Conservation (phyloP, 805 yeast genomes). For the Pichia ethanolica region DNA sequence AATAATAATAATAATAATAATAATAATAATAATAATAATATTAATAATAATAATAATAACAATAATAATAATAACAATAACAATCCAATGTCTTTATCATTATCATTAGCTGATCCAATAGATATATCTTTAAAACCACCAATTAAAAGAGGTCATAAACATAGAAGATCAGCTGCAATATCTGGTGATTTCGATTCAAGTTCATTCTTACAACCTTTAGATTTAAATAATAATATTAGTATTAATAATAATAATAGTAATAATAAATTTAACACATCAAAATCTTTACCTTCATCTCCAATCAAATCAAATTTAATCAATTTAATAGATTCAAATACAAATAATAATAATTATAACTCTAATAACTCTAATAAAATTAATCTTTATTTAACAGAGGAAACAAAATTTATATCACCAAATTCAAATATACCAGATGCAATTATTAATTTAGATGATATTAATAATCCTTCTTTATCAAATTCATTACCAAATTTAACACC, state of each 20-base stretch:
- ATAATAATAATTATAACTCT: background rate
- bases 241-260: no score
- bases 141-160: slow-evolving; percentile 56
- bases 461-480: slow-evolving; percentile 9
- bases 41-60: no score
- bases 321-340: background rate
- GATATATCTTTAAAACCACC: slow-evolving; percentile 22
- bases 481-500: background rate
- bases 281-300: slow-evolving; percentile 20
- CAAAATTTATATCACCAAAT: slow-evolving; percentile 18
- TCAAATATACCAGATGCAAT: slow-evolving; percentile 27
- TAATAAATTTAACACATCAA: slow-evolving; percentile 3
- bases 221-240: slow-evolving; percentile 3
- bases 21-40: no score
- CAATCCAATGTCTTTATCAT: background rate
- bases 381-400: slow-evolving; percentile 29
- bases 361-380: slow-evolving; percentile 11
- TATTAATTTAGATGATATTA: slow-evolving; percentile 29
- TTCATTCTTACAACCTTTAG: slow-evolving; percentile 14
- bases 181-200: slow-evolving; percentile 70
- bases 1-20: no score
- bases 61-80: no score
- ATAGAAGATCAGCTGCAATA: slow-evolving; percentile 80
- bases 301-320: slow-evolving; percentile 7
- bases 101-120: slow-evolving; percentile 3